Evolutionary conservation across 2,329 filamentous ascomycete species (phyloP), one percentile per base, ranked within the genome.

Genomic region (Penicillium sp.): DNA sequence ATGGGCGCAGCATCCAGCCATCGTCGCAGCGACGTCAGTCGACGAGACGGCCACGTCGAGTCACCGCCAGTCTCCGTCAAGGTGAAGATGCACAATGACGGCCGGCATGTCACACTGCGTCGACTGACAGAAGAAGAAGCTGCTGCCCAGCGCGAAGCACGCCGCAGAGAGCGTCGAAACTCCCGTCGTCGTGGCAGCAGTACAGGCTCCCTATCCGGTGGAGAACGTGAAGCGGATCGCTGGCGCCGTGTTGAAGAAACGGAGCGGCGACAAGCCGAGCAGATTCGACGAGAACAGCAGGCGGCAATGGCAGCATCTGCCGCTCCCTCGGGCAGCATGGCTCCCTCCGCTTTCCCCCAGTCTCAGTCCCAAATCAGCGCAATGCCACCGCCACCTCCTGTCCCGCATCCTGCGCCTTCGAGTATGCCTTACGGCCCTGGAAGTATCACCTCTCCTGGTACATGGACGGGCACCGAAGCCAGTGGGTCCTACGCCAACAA

Each of bases 31-130:
- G 64, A 63, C 36, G 59, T 36, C 6, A 55, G 59, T 24, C 55
- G 64, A 23, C 62, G 62, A 34, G 59, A 60, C 14, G 62, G 71
- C 37, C 72, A 73, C 50, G 66, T 75, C 24, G 72, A 71, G 20
- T 80, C 78, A 0, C 79, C 79, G n/a, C 79, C 80, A 2, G 78
- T 83, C 38, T 81, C 77, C 24, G 75, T 85, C 45, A 82, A 83
- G 62, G 75, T 84, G 34, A 81, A 82, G 59, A 80, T 83, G 75
- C 80, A 83, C 63, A 76, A 78, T 47, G 79, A 84, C 52, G 80
- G 80, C 20, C 74, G 79, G 6, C 78, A 81, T 57, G 79, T 85
- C 28, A 85, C 81, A 2, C 70, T 85, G 6, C 73, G 80, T 23
- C 71, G 80, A 10, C 67, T 85, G 22, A 80, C 78, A 9, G 78